Conservation (phyloP, 2,329 filamentous ascomycete genomes). For the Fusarium domesticum region DNA sequence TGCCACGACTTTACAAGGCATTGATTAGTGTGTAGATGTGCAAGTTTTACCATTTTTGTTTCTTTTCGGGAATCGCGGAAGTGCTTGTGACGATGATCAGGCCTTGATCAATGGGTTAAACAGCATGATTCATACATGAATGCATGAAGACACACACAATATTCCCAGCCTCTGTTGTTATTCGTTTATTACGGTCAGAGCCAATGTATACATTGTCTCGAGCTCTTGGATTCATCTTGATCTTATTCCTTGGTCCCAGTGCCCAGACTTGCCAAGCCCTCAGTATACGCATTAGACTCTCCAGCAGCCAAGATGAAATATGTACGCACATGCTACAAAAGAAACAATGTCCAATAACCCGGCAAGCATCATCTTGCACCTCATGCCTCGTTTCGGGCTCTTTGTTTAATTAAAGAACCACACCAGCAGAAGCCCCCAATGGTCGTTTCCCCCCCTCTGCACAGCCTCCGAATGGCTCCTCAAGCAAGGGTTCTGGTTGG, state of each 20-base stretch:
- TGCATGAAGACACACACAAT: neutral
- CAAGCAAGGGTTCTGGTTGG: constrained; percentile 6
- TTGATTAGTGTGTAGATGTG: too few relatives aligned
- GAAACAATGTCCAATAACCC: neutral
- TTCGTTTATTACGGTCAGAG: too few relatives aligned
- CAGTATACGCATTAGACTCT: too few relatives aligned
- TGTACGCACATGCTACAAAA: too few relatives aligned
- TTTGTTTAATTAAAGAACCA: constrained; percentile 17
- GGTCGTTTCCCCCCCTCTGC: constrained; percentile 9
- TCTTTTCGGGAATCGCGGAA: too few relatives aligned
- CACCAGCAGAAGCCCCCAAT: neutral
- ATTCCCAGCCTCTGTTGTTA: too few relatives aligned
- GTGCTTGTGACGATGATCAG: neutral
- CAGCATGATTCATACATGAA: neutral
- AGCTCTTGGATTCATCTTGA: neutral
- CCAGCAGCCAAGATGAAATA: too few relatives aligned
- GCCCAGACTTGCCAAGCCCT: constrained; percentile 2
- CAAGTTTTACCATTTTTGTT: too few relatives aligned
- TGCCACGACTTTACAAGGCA: too few relatives aligned
- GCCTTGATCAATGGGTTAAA: neutral
- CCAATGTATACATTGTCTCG: too few relatives aligned
- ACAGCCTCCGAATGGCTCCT: constrained; percentile 17
- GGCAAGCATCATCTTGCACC: neutral
- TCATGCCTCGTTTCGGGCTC: constrained; percentile 1
- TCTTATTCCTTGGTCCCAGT: neutral